A percentile compares a stretch with the other conserved stretches of the same genome.
Conservation (phyloP, 2,329 filamentous ascomycete genomes). For the Pseudogymnoascus sp. region DNA sequence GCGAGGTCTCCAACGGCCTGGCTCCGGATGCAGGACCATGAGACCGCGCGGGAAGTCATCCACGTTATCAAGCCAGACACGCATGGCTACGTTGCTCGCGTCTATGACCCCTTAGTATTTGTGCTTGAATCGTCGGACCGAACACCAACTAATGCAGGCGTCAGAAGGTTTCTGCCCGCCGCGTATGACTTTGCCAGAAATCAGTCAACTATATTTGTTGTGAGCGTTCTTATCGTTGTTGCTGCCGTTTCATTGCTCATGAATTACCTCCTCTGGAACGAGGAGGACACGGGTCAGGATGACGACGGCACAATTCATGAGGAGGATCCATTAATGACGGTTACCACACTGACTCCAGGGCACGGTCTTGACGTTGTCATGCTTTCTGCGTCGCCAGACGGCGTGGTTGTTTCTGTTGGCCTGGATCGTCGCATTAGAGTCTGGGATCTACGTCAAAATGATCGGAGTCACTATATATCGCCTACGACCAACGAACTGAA, state of each 20-base stretch:
- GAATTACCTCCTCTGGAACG: slow-evolving; percentile 65
- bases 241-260: slow-evolving; percentile 61
- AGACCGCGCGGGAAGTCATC: slow-evolving; percentile 69
- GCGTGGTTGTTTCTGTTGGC: slow-evolving; percentile 59
- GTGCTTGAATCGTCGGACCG: slow-evolving; percentile 62
- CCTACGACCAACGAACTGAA: slow-evolving; percentile 28
- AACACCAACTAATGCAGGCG: slow-evolving; percentile 38
- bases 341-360: slow-evolving; percentile 51
- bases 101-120: slow-evolving; percentile 67
- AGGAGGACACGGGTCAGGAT: slow-evolving; percentile 38
- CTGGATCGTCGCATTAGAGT: slow-evolving; percentile 61
- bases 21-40: slow-evolving; percentile 69
- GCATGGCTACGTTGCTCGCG: slow-evolving; percentile 62
- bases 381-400: slow-evolving; percentile 52
- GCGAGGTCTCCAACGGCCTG: slow-evolving; percentile 68
- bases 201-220: slow-evolving; percentile 48
- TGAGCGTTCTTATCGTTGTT: slow-evolving; percentile 54
- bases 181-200: slow-evolving; percentile 61
- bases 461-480: slow-evolving; percentile 34
- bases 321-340: slow-evolving; percentile 45
- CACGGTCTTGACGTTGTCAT: slow-evolving; percentile 63
- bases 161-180: slow-evolving; percentile 43
- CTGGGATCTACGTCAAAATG: slow-evolving; percentile 44
- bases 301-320: slow-evolving; percentile 36
- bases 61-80: slow-evolving; percentile 63